phyloP scores from a whole-genome alignment of 805 yeast species.

The Candida berthetii region DNA sequence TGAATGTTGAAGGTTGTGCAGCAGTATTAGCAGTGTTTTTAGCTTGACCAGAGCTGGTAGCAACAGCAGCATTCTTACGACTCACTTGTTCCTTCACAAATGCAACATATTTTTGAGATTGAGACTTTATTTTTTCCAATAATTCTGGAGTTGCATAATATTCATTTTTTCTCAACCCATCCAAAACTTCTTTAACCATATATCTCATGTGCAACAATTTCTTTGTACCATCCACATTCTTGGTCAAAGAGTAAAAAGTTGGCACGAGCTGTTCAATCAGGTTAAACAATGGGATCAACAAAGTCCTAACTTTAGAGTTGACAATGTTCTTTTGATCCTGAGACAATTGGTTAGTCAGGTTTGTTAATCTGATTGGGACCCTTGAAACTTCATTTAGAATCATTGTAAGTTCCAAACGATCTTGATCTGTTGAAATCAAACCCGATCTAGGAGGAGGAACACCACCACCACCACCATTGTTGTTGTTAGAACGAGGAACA shows the following conservation, averaged over 20 bases:
- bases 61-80: constrained; percentile 19
- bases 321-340: constrained; percentile 61
- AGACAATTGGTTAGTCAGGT: constrained; percentile 54
- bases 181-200: constrained; percentile 72
- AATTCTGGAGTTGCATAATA: constrained; percentile 71
- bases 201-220: constrained; percentile 72
- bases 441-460: no score
- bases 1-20: background rate
- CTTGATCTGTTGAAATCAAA: constrained; percentile 45
- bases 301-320: constrained; percentile 43
- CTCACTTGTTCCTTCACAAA: constrained; percentile 62
- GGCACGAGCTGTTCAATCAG: constrained; percentile 75
- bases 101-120: constrained; percentile 68
- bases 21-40: background rate
- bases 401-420: constrained; percentile 52
- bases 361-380: constrained; percentile 60
- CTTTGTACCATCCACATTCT: constrained; percentile 69
- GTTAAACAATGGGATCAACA: constrained; percentile 46
- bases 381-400: constrained; percentile 65
- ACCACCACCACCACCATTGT: no score
- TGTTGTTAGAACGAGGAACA: no score
- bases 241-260: constrained; percentile 69
- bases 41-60: background rate
- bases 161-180: constrained; percentile 55
- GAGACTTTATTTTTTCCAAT: constrained; percentile 61